Evolutionary conservation across 305 asterid species (phyloP).

Genomic region (Ajuga reptans): DNA sequence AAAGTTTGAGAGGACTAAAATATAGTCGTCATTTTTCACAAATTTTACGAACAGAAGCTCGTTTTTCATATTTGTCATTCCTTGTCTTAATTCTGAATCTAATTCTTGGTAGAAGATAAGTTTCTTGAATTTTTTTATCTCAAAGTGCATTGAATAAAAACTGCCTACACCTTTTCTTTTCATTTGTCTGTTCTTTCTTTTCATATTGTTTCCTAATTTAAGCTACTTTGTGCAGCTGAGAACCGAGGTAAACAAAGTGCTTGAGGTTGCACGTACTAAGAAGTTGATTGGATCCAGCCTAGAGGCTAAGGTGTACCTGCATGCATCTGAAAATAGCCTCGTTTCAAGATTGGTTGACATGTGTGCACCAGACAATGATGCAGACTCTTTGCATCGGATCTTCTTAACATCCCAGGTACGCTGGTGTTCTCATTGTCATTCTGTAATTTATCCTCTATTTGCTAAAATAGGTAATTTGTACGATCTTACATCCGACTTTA

Average conservation of each 20-base stretch:
- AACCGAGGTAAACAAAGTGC: constrained; percentile 89
- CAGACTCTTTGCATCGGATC: constrained; percentile 77
- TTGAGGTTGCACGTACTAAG: constrained; percentile 70
- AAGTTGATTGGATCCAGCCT: constrained; percentile 93
- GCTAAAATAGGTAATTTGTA: too few relatives aligned
- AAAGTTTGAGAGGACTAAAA: background rate
- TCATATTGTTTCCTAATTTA: background rate
- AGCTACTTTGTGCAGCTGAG: constrained; percentile 53
- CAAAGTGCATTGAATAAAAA: too few relatives aligned
- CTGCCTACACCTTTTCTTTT: too few relatives aligned
- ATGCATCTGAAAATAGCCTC: constrained; percentile 46
- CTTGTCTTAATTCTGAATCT: too few relatives aligned
- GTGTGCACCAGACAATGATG: constrained; percentile 54
- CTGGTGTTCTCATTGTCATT: background rate
- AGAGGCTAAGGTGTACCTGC: constrained; percentile 82
- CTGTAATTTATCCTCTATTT: background rate
- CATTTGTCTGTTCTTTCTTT: background rate
- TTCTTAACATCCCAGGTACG: constrained; percentile 89
- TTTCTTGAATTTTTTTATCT: too few relatives aligned
- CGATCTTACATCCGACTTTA: too few relatives aligned
- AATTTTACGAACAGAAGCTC: too few relatives aligned
- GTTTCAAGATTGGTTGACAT: constrained; percentile 41
- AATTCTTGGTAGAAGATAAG: too few relatives aligned
- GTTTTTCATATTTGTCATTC: too few relatives aligned
- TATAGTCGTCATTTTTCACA: too few relatives aligned